Evolutionary conservation across 176 grass and related monocot species (phyloP), one percentile per base, ranked within the genome.

Genomic region (Lolium perenne): DNA sequence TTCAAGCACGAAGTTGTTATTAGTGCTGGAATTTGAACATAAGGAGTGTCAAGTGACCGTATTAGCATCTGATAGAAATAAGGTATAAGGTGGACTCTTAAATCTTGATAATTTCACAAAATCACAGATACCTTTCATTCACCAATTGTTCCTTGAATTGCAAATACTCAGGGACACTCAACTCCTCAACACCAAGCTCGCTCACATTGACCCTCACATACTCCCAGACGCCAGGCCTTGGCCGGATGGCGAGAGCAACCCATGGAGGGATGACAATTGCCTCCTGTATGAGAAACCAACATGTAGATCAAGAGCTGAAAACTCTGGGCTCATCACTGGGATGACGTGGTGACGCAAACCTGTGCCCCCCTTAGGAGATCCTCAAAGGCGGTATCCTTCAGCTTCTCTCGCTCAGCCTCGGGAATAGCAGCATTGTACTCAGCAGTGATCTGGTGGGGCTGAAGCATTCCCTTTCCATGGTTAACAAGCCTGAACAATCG

Each of bases 61-160:
- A n/a, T 23, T 18, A 14, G 21, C n/a, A 5, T 73, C 20, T 73
- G 10, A 78, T 57, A 59, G 58, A 78, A 46, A 56, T 2, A 74
- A 25, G 74, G 26, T 38, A 74, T 25, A 48, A 47, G n/a, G 1
- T 72, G 41, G n/a, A 14, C 20, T 71, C 40, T 71, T 45, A 10
- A 45, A 71, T 71, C 68, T 71, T 71, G 4, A 29, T 51, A 15
- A 32, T 32, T 55, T 76, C 74, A 56, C 25, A 55, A 76, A 76
- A 55, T 5, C 48, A 55, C 49, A 76, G 16, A 35, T 91, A 94
- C 97, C 91, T 89, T 86, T 49, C 97, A 75, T 99, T 85, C 54
- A 87, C 90, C 95, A 99, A 92, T 67, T 94, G 90, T 85, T 99
- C 97, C 90, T 99, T 99, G 94, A 99, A 99, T 76, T 96, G 94